phyloP scores from a whole-genome alignment of 306 rosid species.

The Fagus sylvatica region DNA sequence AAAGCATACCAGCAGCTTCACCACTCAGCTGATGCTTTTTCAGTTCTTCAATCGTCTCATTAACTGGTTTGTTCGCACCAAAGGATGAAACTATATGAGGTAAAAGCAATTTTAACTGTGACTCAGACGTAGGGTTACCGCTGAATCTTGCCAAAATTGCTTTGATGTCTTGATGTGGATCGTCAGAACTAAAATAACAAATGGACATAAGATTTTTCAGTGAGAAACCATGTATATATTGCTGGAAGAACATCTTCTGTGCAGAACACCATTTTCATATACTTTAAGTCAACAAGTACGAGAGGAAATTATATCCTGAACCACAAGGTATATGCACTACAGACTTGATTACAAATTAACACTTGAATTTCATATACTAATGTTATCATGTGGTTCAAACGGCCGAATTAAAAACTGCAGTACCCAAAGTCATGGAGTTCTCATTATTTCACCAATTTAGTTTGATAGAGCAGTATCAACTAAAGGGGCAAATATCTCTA shows the following conservation, averaged over 20 bases:
- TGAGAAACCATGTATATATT: neutral
- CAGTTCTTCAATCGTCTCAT: conserved; percentile 71
- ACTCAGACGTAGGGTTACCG: conserved; percentile 69
- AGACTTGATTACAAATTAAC: neutral
- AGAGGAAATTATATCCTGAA: neutral
- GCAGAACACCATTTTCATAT: neutral
- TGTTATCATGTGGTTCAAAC: neutral
- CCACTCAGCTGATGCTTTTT: conserved; percentile 59
- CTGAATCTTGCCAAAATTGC: conserved; percentile 64
- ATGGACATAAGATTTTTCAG: conserved; percentile 24
- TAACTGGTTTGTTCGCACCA: conserved; percentile 62
- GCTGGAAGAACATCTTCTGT: neutral
- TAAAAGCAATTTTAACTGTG: conserved; percentile 64
- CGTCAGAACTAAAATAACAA: conserved; percentile 68
- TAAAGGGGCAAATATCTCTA: neutral
- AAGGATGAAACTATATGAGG: conserved; percentile 75
- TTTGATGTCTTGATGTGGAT: conserved; percentile 78
- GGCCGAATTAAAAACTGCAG: neutral
- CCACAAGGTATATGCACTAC: neutral
- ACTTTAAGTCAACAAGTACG: neutral
- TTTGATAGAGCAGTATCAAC: neutral
- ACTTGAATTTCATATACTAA: neutral
- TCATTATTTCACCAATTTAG: conserved; percentile 1
- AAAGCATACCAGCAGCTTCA: conserved; percentile 64
- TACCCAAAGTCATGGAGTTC: conserved; percentile 4